Conservation (phyloP, 1,139 yeast genomes). For the Candida pseudoviswanathii region DNA sequence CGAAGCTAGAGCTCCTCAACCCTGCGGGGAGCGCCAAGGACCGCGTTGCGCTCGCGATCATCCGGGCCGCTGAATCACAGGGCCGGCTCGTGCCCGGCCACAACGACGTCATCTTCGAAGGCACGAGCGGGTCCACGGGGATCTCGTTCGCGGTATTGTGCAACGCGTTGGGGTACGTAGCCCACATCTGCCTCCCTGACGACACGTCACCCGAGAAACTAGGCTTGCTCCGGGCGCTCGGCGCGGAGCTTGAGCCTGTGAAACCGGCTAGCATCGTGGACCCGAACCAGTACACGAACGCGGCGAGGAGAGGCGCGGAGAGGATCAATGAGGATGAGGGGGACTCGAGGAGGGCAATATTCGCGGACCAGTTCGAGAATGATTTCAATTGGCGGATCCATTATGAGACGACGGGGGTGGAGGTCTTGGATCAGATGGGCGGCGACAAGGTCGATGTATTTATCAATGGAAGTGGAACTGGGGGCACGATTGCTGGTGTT, state of each 20-base stretch:
- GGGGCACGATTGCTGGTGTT: conserved; percentile 91
- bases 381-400: conserved; percentile 89
- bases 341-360: conserved; percentile 58
- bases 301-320: conserved; percentile 69
- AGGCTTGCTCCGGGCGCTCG: conserved; percentile 66
- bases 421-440: conserved; percentile 70
- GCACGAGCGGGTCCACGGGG: conserved; percentile 96
- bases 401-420: conserved; percentile 87
- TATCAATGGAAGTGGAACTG: conserved; percentile 74
- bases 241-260: conserved; percentile 86
- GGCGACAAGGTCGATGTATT: conserved; percentile 62
- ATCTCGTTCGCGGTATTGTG: conserved; percentile 89
- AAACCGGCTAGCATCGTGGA: conserved; percentile 96
- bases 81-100: conserved; percentile 60
- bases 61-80: conserved; percentile 61
- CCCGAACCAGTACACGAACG: conserved; percentile 89
- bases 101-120: conserved; percentile 78
- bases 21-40: conserved; percentile 98
- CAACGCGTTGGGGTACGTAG: conserved; percentile 82
- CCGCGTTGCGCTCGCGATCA: conserved; percentile 86
- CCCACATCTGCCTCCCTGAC: conserved; percentile 93
- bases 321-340: conserved; percentile 47
- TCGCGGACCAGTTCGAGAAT: conserved; percentile 96
- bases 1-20: conserved; percentile 81
- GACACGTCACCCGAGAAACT: conserved; percentile 89